Conservation (phyloP, 805 yeast genomes). For the Pichia cabralensis region DNA sequence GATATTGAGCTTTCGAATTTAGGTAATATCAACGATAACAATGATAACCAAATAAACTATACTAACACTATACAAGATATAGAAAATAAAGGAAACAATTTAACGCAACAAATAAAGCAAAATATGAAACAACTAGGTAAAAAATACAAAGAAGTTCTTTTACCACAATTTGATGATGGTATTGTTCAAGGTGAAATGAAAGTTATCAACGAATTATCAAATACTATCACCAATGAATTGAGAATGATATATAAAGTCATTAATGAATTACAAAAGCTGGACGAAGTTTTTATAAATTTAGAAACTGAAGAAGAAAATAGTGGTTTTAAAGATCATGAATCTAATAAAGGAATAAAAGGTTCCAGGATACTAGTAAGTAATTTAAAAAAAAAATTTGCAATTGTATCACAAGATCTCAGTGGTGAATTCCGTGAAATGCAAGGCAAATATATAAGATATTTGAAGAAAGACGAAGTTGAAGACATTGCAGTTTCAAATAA, state of each 20-base stretch:
- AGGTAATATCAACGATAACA: not conserved
- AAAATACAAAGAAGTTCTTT: slow-evolving; percentile 68
- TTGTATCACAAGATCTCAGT: slow-evolving; percentile 70
- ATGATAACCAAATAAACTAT: slow-evolving; percentile 1
- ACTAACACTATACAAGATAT: slow-evolving; percentile 8
- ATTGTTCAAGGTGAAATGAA: slow-evolving; percentile 50
- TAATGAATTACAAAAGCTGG: slow-evolving; percentile 44
- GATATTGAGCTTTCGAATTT: slow-evolving; percentile 6
- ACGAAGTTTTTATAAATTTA: slow-evolving; percentile 1
- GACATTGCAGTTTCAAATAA: too few relatives aligned
- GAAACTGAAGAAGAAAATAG: not conserved
- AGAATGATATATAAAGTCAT: slow-evolving; percentile 72
- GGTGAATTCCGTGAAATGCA: slow-evolving; percentile 78
- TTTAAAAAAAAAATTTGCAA: slow-evolving; percentile 75
- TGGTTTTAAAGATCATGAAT: slow-evolving; percentile 1
- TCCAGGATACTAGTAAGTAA: slow-evolving; percentile 53
- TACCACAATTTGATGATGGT: slow-evolving; percentile 84
- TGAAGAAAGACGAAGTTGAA: slow-evolving; percentile 61
- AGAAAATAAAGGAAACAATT: slow-evolving; percentile 9
- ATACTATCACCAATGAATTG: slow-evolving; percentile 61
- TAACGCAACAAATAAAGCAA: slow-evolving; percentile 32
- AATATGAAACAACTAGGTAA: slow-evolving; percentile 53
- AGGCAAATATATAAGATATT: slow-evolving; percentile 75
- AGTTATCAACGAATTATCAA: slow-evolving; percentile 64
- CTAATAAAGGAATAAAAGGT: slow-evolving; percentile 2